phyloP scores from a whole-genome alignment of 2,329 filamentous ascomycete genomes.

The Spiromastix sp. region DNA sequence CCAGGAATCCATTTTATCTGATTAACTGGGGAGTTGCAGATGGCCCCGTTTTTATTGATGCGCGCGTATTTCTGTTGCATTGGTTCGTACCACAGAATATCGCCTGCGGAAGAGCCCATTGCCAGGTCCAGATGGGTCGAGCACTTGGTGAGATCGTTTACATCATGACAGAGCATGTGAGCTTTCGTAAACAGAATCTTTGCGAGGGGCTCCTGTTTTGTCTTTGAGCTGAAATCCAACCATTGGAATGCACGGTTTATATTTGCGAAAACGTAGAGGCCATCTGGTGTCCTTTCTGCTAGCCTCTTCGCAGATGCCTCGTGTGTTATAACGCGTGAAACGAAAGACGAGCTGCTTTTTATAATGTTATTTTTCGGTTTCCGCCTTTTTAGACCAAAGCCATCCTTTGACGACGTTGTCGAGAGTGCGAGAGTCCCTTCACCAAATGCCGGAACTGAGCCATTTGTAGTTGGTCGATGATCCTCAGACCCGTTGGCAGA shows the following conservation, averaged over 20 bases:
- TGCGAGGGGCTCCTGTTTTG: slow-evolving; percentile 73
- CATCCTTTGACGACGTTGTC: slow-evolving; percentile 52
- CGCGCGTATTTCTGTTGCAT: slow-evolving; percentile 92
- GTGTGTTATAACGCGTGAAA: slow-evolving; percentile 89
- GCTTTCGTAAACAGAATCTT: slow-evolving; percentile 97
- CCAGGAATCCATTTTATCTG: slow-evolving; percentile 90
- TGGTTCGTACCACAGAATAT: slow-evolving; percentile 98
- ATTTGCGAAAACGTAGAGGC: slow-evolving; percentile 85
- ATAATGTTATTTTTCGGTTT: slow-evolving; percentile 98
- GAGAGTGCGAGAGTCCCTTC: slow-evolving; percentile 70
- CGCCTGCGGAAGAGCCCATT: slow-evolving; percentile 91
- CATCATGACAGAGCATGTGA: slow-evolving; percentile 87
- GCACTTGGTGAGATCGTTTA: slow-evolving; percentile 74
- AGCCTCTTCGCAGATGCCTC: slow-evolving; percentile 70
- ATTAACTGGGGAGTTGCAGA: slow-evolving; percentile 75
- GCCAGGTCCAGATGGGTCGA: slow-evolving; percentile 75
- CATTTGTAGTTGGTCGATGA: slow-evolving; percentile 33
- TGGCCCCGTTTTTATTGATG: slow-evolving; percentile 91
- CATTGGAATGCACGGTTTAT: slow-evolving; percentile 93
- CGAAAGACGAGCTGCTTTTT: slow-evolving; percentile 97
- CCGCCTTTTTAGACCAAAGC: slow-evolving; percentile 57
- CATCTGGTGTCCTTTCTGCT: slow-evolving; percentile 65
- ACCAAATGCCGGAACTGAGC: slow-evolving; percentile 59
- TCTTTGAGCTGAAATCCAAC: slow-evolving; percentile 69
- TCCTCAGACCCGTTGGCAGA: slow-evolving; percentile 32